phyloP scores from a whole-genome alignment of 75 land plant species.

The Chamaecyparis obtusa region DNA sequence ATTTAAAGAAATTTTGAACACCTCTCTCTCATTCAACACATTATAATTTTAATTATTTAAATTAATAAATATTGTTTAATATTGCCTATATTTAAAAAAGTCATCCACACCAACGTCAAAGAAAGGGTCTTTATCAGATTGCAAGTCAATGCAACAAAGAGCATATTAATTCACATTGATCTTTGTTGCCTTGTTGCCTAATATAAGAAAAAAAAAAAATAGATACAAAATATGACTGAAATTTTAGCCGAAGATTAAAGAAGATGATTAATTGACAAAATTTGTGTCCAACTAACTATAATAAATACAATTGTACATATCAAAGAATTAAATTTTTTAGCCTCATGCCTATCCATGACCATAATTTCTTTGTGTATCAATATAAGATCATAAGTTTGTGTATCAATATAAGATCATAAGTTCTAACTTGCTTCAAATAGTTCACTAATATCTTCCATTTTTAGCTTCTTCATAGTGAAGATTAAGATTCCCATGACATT shows the following conservation, averaged over 20 bases:
- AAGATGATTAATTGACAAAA: not conserved
- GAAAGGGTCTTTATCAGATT: constrained; percentile 49
- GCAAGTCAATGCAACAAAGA: constrained; percentile 52
- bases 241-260: not conserved
- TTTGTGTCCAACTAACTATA: not conserved
- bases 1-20: too few relatives aligned
- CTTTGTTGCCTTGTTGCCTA: constrained; percentile 51
- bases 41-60: too few relatives aligned
- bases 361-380: too few relatives aligned
- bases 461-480: constrained; percentile 54
- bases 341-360: constrained; percentile 70
- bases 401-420: constrained; percentile 56
- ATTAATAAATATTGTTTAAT: too few relatives aligned
- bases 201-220: not conserved
- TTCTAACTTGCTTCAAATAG: constrained; percentile 32
- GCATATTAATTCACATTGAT: constrained; percentile 51
- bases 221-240: not conserved
- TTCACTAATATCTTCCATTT: constrained; percentile 55
- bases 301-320: not conserved
- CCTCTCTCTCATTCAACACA: too few relatives aligned
- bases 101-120: constrained; percentile 62
- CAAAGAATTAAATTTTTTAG: not conserved
- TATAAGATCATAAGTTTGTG: too few relatives aligned
- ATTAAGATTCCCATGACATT: constrained; percentile 49
- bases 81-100: constrained; percentile 10